phyloP scores from a whole-genome alignment of 2,329 filamentous ascomycete species.

The Plectosphaerella plurivora region DNA sequence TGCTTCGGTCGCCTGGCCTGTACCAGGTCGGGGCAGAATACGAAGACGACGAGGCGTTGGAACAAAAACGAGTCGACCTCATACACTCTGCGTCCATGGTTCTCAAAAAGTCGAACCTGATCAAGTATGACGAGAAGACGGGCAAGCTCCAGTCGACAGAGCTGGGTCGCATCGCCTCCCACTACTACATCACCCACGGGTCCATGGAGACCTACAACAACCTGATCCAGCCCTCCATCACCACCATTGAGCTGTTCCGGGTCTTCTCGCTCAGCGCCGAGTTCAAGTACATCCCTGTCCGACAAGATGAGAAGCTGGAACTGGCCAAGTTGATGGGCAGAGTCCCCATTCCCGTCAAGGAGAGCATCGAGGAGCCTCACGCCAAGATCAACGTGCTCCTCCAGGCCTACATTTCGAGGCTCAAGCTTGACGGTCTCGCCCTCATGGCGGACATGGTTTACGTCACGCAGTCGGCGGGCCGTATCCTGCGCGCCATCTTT shows the following conservation, averaged over 20 bases:
- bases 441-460: conserved; percentile 99
- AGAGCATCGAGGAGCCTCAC: conserved; percentile 93
- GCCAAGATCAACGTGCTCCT: conserved; percentile 97
- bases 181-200: conserved; percentile 95
- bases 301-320: conserved; percentile 96
- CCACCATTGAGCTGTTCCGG: conserved; percentile 92
- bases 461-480: conserved; percentile 94
- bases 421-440: conserved; percentile 89
- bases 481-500: conserved; percentile 92
- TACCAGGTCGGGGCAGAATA: conserved; percentile 97
- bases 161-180: conserved; percentile 89
- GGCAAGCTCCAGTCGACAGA: conserved; percentile 88
- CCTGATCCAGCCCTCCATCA: conserved; percentile 88
- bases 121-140: conserved; percentile 94
- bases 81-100: conserved; percentile 89
- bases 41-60: conserved; percentile 82
- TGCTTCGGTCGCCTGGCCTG: conserved; percentile 90
- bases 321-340: conserved; percentile 83
- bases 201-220: conserved; percentile 98
- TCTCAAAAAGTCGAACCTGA: conserved; percentile 79
- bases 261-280: conserved; percentile 95
- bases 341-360: conserved; percentile 95
- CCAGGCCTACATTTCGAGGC: conserved; percentile 91
- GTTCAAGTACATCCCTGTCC: conserved; percentile 98
- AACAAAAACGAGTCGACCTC: conserved; percentile 96